phyloP scores from a whole-genome alignment of 2,329 filamentous ascomycete genomes.

The Claviceps capensis region DNA sequence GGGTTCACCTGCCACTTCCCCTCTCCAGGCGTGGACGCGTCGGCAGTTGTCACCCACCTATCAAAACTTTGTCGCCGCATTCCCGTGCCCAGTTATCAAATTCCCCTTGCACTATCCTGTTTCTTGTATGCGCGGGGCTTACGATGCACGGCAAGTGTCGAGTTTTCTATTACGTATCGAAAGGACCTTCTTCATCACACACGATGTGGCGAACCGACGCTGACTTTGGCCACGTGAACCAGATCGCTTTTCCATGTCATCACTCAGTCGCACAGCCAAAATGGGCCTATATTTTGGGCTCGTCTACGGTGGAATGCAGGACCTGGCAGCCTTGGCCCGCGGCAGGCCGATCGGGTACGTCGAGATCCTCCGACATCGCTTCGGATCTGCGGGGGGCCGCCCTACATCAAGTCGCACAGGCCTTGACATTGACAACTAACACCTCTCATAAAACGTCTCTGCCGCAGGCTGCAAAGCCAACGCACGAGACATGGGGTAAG shows the following conservation, averaged over 20 bases:
- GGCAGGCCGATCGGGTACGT: constrained; percentile 65
- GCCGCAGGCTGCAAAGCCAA: too few relatives aligned
- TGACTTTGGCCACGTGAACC: constrained; percentile 16
- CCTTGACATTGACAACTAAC: constrained; percentile 1
- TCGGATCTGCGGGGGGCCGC: constrained; percentile 10
- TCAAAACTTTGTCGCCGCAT: background rate
- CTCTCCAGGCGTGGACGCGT: background rate
- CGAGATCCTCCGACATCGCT: constrained; percentile 44
- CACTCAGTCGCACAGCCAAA: constrained; percentile 64
- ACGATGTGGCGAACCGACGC: constrained; percentile 13
- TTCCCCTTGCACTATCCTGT: background rate
- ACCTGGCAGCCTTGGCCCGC: constrained; percentile 52
- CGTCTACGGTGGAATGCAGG: constrained; percentile 69
- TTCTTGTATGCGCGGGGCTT: background rate
- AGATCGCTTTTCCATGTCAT: constrained; percentile 71
- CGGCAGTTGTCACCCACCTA: too few relatives aligned
- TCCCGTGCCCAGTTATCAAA: background rate
- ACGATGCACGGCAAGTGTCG: constrained; percentile 4
- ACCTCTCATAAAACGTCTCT: background rate
- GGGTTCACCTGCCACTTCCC: background rate
- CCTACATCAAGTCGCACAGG: constrained; percentile 9
- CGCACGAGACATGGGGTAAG: too few relatives aligned
- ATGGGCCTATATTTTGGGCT: constrained; percentile 68
- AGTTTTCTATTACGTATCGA: constrained; percentile 11
- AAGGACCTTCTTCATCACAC: background rate